Evolutionary conservation across 257 asterid genomes (phyloP).

Genomic region (Haberlea rhodopensis): DNA sequence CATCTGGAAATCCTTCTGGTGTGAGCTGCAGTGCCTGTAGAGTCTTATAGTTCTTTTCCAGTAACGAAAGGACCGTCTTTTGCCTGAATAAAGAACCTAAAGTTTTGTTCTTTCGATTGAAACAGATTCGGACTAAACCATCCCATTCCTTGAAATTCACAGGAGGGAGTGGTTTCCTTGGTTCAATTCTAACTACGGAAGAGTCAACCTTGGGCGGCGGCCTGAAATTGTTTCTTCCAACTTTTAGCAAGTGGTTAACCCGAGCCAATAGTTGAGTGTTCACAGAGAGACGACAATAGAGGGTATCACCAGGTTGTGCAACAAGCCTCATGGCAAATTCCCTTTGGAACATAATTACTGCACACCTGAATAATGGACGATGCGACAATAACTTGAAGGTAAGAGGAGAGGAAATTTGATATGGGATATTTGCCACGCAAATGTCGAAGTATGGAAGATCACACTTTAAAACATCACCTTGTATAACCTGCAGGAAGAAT

Average conservation of each 20-base stretch:
- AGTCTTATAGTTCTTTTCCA: conserved; percentile 86
- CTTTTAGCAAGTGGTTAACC: conserved; percentile 81
- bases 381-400: conserved; percentile 83
- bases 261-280: conserved; percentile 82
- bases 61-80: conserved; percentile 58
- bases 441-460: conserved; percentile 94
- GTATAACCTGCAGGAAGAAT: conserved; percentile 58
- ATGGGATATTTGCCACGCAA: conserved; percentile 93
- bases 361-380: conserved; percentile 88
- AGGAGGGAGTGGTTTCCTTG: conserved; percentile 72
- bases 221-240: conserved; percentile 89
- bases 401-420: conserved; percentile 93
- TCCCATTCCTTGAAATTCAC: conserved; percentile 97
- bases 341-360: conserved; percentile 90
- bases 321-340: conserved; percentile 97
- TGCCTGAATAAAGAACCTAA: conserved; percentile 76
- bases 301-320: conserved; percentile 89
- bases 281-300: conserved; percentile 92
- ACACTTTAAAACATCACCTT: conserved; percentile 90
- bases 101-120: conserved; percentile 83
- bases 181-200: conserved; percentile 91
- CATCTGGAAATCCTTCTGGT: conserved; percentile 44
- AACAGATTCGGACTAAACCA: conserved; percentile 90
- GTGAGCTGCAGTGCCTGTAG: conserved; percentile 69
- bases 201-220: conserved; percentile 99